phyloP scores from a whole-genome alignment of 306 rosid species.

The Trichosanthes cucumerina region DNA sequence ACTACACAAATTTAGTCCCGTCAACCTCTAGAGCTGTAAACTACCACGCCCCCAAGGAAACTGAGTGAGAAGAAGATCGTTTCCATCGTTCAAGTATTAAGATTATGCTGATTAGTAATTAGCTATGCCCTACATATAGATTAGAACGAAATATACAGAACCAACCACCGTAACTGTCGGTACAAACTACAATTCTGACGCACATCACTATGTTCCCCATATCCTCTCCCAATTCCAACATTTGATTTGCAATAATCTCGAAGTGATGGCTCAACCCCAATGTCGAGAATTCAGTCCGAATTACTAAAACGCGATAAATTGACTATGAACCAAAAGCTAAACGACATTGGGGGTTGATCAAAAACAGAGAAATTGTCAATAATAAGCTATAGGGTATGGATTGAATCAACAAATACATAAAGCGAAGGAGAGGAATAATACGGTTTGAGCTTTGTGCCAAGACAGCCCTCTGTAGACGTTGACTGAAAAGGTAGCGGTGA shows the following conservation, averaged over 20 bases:
- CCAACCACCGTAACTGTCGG: not conserved
- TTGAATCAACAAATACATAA: not conserved
- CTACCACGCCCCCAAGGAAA: not conserved
- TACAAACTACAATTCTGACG: not conserved
- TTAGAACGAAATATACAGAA: not conserved
- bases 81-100: not conserved
- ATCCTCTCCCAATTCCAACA: not conserved
- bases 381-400: not conserved
- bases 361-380: not conserved
- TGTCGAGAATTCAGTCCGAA: not conserved
- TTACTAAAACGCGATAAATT: not conserved
- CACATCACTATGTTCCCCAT: not conserved
- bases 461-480: slow-evolving; percentile 69
- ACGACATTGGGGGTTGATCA: not conserved
- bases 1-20: not conserved
- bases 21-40: not conserved
- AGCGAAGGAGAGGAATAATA: slow-evolving; percentile 12
- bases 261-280: not conserved
- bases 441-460: slow-evolving; percentile 85
- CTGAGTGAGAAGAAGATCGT: not conserved
- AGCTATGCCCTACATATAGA: not conserved
- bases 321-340: not conserved
- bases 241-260: not conserved
- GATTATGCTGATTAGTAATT: not conserved
- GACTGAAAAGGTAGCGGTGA: slow-evolving; percentile 56